Base-by-base conservation (phyloP, 2,329 filamentous ascomycete species). In the Aureobasidium sp. region DNA sequence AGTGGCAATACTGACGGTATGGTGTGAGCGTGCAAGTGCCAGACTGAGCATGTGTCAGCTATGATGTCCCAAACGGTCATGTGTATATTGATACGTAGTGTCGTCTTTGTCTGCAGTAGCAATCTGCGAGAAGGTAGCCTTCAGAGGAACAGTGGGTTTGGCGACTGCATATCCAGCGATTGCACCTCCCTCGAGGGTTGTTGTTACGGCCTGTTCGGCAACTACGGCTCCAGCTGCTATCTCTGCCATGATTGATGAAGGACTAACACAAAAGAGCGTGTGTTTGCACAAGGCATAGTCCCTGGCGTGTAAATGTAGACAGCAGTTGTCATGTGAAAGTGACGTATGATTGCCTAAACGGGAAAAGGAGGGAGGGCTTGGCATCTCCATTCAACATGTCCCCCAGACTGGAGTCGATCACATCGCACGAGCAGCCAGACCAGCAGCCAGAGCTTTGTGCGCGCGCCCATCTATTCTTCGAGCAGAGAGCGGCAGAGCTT, bases 111-210 rank as follows among this genome's bases (percentile, higher is more conserved):
- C 71, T 14, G 73, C 69, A 2, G 72, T 73, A 37, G 75, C 76
- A 55, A 78, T 74, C 48, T 75, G 71, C 2, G 67, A 72, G 60
- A 77, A 78, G 11, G 72, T 75, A 8, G 73, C 76, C 53, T 77
- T 77, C 47, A 78, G 67, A 49, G 75, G 76, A 64, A 76, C 69
- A 2, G 76, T 78, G 15, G 74, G 74, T 61, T 77, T 75, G 0
- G 74, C 70, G 4, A 78, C 69, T 44, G 75, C 71, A 66, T 76
- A 75, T n/a, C 74, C 75, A 17, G 72, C 76, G 22, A 73, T 64
- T 29, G 70, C 70, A 27, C 74, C 75, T 25, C 70, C 73, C 62
- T 78, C 70, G 2, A 70, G 65, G 11, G 71, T 72, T 1, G 74
- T 76, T 11, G 74, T 74, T 20, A 78, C 70, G 51, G 74, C 69